Evolutionary conservation across 495 filamentous ascomycete genomes (phyloP).

Genomic region (Amphirosellinia nigrospora): DNA sequence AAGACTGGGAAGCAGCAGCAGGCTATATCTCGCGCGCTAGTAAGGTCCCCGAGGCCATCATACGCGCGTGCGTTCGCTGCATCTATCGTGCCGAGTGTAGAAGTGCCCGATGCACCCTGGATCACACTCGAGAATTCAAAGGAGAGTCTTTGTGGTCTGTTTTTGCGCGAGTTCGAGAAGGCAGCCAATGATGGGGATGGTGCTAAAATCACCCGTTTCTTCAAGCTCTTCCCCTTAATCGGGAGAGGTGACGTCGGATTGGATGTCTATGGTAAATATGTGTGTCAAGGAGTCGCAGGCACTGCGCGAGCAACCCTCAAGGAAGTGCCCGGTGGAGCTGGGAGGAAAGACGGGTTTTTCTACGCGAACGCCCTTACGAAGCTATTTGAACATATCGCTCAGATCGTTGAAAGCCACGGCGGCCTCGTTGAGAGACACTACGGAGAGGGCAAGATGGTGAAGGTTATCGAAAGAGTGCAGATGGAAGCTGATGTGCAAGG

Average conservation of each 20-base stretch:
- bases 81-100: slow-evolving; percentile 90
- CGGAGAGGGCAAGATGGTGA: slow-evolving; percentile 89
- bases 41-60: slow-evolving; percentile 77
- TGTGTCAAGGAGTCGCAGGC: slow-evolving; percentile 89
- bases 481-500: slow-evolving; percentile 95
- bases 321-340: slow-evolving; percentile 55
- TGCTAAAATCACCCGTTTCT: slow-evolving; percentile 89
- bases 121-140: slow-evolving; percentile 86
- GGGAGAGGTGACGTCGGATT: slow-evolving; percentile 86
- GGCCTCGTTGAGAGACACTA: slow-evolving; percentile 92
- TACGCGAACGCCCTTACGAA: slow-evolving; percentile 90
- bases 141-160: slow-evolving; percentile 85
- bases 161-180: slow-evolving; percentile 93
- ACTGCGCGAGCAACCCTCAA: slow-evolving; percentile 82
- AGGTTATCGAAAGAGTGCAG: slow-evolving; percentile 91
- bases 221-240: slow-evolving; percentile 96
- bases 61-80: slow-evolving; percentile 88
- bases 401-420: slow-evolving; percentile 91
- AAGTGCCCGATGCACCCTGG: slow-evolving; percentile 89
- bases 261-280: slow-evolving; percentile 93
- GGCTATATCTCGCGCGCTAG: slow-evolving; percentile 83
- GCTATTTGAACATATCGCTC: slow-evolving; percentile 95
- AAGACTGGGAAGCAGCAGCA: slow-evolving; percentile 98
- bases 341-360: slow-evolving; percentile 75
- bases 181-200: slow-evolving; percentile 85